Evolutionary conservation across 805 yeast genomes (phyloP), one percentile per base, ranked within the genome.

Genomic region (Vanderwaltozyma verrucispora): DNA sequence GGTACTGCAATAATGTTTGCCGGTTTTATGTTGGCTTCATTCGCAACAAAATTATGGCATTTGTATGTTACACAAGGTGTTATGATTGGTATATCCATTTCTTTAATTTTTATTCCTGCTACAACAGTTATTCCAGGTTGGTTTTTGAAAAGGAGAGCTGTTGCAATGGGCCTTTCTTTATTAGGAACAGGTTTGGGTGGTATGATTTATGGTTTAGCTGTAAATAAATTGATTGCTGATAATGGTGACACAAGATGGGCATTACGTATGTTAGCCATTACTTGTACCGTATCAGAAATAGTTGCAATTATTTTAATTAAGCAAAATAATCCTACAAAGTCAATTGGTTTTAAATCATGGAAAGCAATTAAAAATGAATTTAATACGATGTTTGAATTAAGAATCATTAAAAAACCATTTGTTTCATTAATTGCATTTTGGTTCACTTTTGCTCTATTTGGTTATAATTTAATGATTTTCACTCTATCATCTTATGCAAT

Each of bases 51-150:
- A 28, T 50, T 75, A 16, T 80, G 88, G 87, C 77, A 82, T 43
- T 50, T 82, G 12, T 77, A 69, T 48, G 54, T 77, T 29, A 73
- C 84, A 6, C 88, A 81, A 56, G 88, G 89, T 21, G 63, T 79
- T 2, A 42, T 81, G 30, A 70, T 69, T 37, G 81, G 86, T 24
- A 50, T 71, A 24, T 53, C 64, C 1, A 64, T 65, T 26, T 75
- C 84, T 0, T 52, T 75, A 13, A 62, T 76, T 26, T 71, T 74
- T 36, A 65, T 76, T 3, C 80, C 89, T 1, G 75, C 74, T 4
- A 60, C 75, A 16, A 67, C 75, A 2, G 56, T 80, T 12, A 49
- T 81, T 19, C 86, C 87, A 0, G 83, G 75, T 38, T 81, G 83
- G 80, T 82, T 82, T 53, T 56, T 72, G 31, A 77, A 72, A 45